Base-by-base conservation (phyloP, 2,329 filamentous ascomycete genomes). In the Ceratocystis colombiana region DNA sequence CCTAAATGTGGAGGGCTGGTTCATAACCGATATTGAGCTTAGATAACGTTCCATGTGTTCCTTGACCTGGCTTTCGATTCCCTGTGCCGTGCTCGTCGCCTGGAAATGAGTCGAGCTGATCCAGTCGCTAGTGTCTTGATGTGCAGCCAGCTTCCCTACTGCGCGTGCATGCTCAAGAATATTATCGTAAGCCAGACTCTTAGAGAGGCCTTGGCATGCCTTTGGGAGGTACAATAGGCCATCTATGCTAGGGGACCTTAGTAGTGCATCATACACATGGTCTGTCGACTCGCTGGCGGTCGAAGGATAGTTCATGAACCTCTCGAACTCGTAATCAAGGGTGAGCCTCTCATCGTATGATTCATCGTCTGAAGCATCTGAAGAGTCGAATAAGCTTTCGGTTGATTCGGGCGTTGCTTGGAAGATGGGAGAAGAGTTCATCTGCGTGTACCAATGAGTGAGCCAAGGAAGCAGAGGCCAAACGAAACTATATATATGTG, bases 271-370 rank as follows among this genome's bases (percentile, higher is more conserved):
- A 5, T 28, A 30, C 22, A 28, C 10, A 17, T 17, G 30, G 1
- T 57, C 53, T 5, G 33, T 5, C 5, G 22, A 5, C 5, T 59
- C 53, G 28, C 12, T 59, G 5, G 28, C 15, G 10, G 28, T 30
- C 28, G 28, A 20, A 7, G 28, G 53, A 59, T 59, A 33, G 53
- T 33, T 59, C n/a, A 30, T 8, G n/a, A 30, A 59, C 5, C 28
- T n/a, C 7, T 59, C 53, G n/a, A 59, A 33, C 53, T 59, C 53
- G 7, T 59, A 37, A n/a, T 59, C 53, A 5, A 59, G 53, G 33
- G 28, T 15, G 5, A 30, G 12, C 28, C 28, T 59, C 33, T 59
- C 53, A 17, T 59, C 53, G 6, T 17, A 59, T 59, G 20, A 30
- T 17, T 30, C 28, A 25, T 25, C 5, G 15, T 59, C 53, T 59